Conservation (phyloP, 805 yeast species). For the Jamesozyma piceae region DNA sequence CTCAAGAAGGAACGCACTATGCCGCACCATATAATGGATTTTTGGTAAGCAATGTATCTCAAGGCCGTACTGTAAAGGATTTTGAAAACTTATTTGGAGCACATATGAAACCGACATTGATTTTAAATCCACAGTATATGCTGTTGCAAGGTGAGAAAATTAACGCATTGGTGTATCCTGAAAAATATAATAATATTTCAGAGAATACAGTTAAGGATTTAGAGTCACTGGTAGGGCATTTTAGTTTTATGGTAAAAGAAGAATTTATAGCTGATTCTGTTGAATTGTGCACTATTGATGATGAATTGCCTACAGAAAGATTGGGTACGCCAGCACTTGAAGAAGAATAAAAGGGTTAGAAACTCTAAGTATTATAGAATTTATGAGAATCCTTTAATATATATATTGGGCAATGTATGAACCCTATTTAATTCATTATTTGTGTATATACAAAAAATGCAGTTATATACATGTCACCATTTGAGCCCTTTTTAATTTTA, state of each 20-base stretch:
- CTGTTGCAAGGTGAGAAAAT: slow-evolving; percentile 4
- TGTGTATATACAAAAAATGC: no score
- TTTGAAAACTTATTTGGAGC: slow-evolving; percentile 31
- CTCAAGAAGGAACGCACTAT: slow-evolving; percentile 11
- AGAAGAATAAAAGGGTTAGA: neutral
- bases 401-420: no score
- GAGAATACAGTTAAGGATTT: slow-evolving; percentile 37
- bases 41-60: slow-evolving; percentile 41
- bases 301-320: slow-evolving; percentile 2
- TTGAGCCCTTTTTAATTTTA: neutral
- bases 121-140: slow-evolving; percentile 20
- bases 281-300: slow-evolving; percentile 16
- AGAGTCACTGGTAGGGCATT: slow-evolving; percentile 31
- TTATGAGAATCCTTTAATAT: no score
- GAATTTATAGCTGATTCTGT: slow-evolving; percentile 19
- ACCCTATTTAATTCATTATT: no score
- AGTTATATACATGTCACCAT: no score
- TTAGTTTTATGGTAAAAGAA: slow-evolving; percentile 21
- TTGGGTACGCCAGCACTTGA: slow-evolving; percentile 4
- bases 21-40: slow-evolving; percentile 41
- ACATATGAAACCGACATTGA: slow-evolving; percentile 22
- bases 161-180: slow-evolving; percentile 25
- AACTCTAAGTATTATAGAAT: no score
- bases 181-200: slow-evolving; percentile 28
- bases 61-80: slow-evolving; percentile 43